Base-by-base conservation (phyloP, 106 monocot genomes). In the Chionographis japonica region DNA sequence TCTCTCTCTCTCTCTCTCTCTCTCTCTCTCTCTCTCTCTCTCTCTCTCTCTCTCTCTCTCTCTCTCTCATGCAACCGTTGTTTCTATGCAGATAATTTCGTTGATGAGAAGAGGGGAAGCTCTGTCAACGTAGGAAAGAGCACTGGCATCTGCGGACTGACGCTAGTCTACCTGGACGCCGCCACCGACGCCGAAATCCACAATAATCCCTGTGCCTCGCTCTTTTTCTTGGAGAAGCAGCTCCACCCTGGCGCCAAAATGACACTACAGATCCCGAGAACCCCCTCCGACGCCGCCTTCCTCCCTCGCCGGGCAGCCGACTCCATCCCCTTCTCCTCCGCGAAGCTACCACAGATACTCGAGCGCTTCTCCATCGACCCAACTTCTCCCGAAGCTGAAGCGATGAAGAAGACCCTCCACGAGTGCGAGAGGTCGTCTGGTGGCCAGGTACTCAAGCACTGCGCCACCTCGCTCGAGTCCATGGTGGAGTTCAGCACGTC, bases 401-500 rank as follows among this genome's bases (percentile, higher is more conserved):
- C 19, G 19, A 80, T 83, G 53, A 66, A 71, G 54, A 39, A 10
- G 1, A 90, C 87, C 18, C 60, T 88, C 2, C 12, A 11, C 5
- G 73, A 74, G 61, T 93, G 93, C 56, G 86, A 89, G 63, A 65
- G 16, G 13, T 67, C 73, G 2, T 36, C 81, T 2, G 56, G 62
- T 0, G 58, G 3, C 1, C 87, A 79, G 20, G 81, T 83, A 75
- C 65, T 11, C 27, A 84, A 80, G 65, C n/a, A 2, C 49, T 94
- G 90, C 61, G 84, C 77, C 10, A 90, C 87, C 16, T 94, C 90
- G 2, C 61, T 94, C 60, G 94, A 94, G 61, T 90, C 87, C 60
- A 90, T 94, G 94, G 87, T 94, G 2, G 94, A 94, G 3, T 87
- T 90, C 67, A 61, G 57, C 65, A 72, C 52, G 4, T 4, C 63